These are phyloP conservation scores for Pelargonium cotyledonis DNA, from an alignment of 441 rosid species.

Conservation along the genomic window DNA sequence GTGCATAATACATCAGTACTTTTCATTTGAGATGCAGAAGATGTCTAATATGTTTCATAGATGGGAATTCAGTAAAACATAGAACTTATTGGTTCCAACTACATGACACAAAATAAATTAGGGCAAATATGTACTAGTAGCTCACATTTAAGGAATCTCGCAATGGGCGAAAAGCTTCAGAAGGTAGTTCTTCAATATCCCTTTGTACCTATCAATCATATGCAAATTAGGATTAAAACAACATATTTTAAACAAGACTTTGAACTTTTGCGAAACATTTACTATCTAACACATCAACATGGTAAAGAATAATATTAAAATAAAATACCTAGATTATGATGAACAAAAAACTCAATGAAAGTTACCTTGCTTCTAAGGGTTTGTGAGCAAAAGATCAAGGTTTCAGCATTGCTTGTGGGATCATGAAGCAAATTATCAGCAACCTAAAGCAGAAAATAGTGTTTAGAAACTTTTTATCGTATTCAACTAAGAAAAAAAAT, in stretches of 20 bases:
- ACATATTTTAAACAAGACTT: conserved; percentile 1
- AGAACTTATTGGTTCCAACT: conserved; percentile 11
- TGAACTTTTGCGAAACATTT: not conserved
- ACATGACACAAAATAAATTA: conserved; percentile 3
- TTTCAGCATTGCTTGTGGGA: conserved; percentile 88
- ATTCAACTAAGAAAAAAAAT: conserved; percentile 10
- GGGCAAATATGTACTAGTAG: conserved; percentile 17
- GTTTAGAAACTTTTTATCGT: conserved; percentile 4
- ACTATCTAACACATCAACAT: conserved; percentile 2
- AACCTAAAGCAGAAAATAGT: conserved; percentile 41
- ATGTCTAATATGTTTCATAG: not conserved
- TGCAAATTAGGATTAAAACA: conserved; percentile 3
- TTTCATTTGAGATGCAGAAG: not conserved
- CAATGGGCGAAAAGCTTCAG: conserved; percentile 83
- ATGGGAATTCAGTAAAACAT: conserved; percentile 3
- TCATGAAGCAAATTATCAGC: conserved; percentile 99
- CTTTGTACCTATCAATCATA: conserved; percentile 68
- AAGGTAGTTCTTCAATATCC: conserved; percentile 94
- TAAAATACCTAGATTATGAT: not conserved
- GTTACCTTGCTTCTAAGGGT: conserved; percentile 99
- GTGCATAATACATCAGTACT: not conserved
- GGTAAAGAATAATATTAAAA: not conserved
- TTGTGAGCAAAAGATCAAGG: conserved; percentile 94
- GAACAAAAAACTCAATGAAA: conserved; percentile 13
- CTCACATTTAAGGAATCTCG: conserved; percentile 79